Base-by-base conservation (phyloP, 176 grass and related monocot species). In the Miscanthus lutarioriparius region DNA sequence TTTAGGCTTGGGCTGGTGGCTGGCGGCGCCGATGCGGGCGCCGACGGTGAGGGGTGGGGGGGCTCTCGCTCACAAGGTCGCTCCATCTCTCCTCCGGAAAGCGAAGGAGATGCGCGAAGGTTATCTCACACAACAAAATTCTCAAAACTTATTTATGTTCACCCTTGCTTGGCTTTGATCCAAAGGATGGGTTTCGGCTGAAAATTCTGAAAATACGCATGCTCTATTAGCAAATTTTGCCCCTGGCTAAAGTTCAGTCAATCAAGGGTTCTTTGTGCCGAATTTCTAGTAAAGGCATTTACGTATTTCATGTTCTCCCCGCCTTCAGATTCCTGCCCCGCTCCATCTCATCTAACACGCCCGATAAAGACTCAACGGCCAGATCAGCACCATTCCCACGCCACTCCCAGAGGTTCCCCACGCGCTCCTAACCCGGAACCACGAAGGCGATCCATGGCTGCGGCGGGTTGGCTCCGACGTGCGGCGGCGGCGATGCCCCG, bases 401-500 rank as follows among this genome's bases (percentile, higher is more conserved):
- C 61, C 3, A n/a, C 61, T 84, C 22, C 35, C 8, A 39, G 25
- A 30, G 44, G 25, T 33, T n/a, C 10, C 2, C 49, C 39, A 13
- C 33, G 20, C 8, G 35, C 35, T 38, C 39, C 12, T 38, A 13
- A 12, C 38, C 72, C 3, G 2, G 23, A 37, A 44, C 64, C 36
- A 67, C 20, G 5, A 82, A 72, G 64, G 83, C 35, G 73, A 82
- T 77, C 79, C 49, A 86, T 90, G 89, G 85, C 89, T 80, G 85
- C 81, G 81, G 85, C 64, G 64, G 71, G 85, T 30, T 84, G 51
- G 86, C 73, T 88, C 78, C 83, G 86, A 75, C 86, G 82, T 75
- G 86, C 92, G 43, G 83, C 76, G 37, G 76, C 83, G n/a, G 76
- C 65, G 69, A 12, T 77, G 59, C 86, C 88, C 72, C 88, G 91